A percentile compares a stretch with the other conserved stretches of the same genome.
These are phyloP conservation scores for Coccomyxa subellipsoidea DNA, from an alignment of 163 green algal species.

Conservation along the genomic window DNA sequence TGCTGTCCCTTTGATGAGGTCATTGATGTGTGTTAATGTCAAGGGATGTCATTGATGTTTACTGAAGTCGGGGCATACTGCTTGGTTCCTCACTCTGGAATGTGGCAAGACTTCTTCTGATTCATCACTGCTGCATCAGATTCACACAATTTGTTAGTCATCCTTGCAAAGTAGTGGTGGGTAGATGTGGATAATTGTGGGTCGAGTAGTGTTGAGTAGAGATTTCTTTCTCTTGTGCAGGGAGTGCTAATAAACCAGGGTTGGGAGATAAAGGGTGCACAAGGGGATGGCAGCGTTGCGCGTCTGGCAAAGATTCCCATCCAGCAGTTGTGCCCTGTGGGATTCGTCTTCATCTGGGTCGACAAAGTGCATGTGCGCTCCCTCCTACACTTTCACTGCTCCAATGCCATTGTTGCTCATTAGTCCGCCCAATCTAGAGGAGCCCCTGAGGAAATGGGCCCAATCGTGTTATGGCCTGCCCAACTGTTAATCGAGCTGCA, in stretches of 20 bases:
- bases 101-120: neutral
- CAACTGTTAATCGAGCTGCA: too few relatives aligned
- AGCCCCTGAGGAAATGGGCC: too few relatives aligned
- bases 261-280: constrained; percentile 47
- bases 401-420: neutral
- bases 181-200: too few relatives aligned
- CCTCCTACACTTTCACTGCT: neutral
- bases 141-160: neutral
- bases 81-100: neutral
- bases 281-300: constrained; percentile 1
- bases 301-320: constrained; percentile 63
- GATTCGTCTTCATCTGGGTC: constrained; percentile 88
- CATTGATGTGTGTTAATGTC: too few relatives aligned
- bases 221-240: too few relatives aligned
- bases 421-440: too few relatives aligned
- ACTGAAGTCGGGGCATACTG: neutral
- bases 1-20: too few relatives aligned
- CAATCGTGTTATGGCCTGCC: too few relatives aligned
- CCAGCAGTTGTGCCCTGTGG: constrained; percentile 62
- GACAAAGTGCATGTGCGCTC: constrained; percentile 33
- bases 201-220: neutral
- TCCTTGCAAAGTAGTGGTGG: too few relatives aligned
- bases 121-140: neutral
- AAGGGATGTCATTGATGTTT: neutral
- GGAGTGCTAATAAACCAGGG: constrained; percentile 71